These are phyloP conservation scores for Trametes versicolor DNA, from an alignment of 1,284 basidiomycete genomes.

Conservation along the genomic window DNA sequence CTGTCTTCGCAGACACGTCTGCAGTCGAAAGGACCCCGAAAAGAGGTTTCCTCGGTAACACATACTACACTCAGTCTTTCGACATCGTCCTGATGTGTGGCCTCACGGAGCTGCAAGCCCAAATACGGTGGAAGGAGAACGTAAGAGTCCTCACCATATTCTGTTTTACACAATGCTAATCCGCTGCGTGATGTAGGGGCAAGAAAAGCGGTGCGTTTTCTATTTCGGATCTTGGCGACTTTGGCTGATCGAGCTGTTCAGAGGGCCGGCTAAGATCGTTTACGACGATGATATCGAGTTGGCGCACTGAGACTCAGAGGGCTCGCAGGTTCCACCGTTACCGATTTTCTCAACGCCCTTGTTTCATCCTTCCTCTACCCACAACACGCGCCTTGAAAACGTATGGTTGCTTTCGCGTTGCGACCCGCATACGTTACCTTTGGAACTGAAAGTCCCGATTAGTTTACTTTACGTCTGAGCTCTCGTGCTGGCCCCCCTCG, in stretches of 20 bases:
- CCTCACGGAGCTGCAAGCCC: constrained; percentile 55
- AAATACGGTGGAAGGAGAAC: constrained; percentile 55
- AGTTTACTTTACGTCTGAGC: no score
- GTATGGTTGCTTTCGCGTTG: no score
- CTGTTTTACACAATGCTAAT: no score
- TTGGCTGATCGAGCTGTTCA: background rate
- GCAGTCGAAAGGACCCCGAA: constrained; percentile 39
- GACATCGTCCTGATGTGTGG: constrained; percentile 61
- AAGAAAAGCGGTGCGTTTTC: constrained; percentile 24
- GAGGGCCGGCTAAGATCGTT: constrained; percentile 28
- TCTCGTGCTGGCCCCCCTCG: no score
- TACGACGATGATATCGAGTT: constrained; percentile 23
- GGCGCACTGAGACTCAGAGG: background rate
- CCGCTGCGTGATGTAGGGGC: constrained; percentile 12
- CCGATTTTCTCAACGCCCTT: no score
- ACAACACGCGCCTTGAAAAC: no score
- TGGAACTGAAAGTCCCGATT: no score
- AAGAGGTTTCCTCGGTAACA: constrained; percentile 31
- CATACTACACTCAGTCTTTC: constrained; percentile 52
- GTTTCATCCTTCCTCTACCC: no score
- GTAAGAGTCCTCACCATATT: no score
- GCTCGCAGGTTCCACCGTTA: no score
- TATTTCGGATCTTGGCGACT: background rate
- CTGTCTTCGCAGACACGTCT: constrained; percentile 52
- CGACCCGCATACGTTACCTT: no score